Evolutionary conservation across 805 yeast genomes (phyloP).

Genomic region (Saccharomycopsis guyanensis): DNA sequence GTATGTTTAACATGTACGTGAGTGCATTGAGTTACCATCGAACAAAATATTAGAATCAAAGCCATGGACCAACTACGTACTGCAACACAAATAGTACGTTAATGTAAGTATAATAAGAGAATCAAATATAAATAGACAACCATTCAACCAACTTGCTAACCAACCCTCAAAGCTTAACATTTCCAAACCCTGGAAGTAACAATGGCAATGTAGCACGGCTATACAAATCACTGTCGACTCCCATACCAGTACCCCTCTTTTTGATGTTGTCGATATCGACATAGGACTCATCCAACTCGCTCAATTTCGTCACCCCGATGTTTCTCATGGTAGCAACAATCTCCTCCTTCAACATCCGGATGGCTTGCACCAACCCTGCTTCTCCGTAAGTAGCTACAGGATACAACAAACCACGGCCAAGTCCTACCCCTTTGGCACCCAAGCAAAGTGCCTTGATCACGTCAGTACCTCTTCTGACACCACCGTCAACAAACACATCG

Average conservation of each 20-base stretch:
- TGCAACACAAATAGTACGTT: too few species aligned
- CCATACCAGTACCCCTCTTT: constrained; percentile 6
- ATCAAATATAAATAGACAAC: too few species aligned
- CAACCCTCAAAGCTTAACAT: constrained; percentile 8
- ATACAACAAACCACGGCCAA: constrained; percentile 62
- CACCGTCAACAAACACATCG: constrained; percentile 60
- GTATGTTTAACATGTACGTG: too few species aligned
- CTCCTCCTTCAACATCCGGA: constrained; percentile 60
- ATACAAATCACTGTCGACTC: constrained; percentile 9
- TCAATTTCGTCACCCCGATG: constrained; percentile 58
- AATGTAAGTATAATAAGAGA: too few species aligned
- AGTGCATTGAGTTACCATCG: too few species aligned
- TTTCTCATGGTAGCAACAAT: constrained; percentile 71
- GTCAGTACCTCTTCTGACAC: constrained; percentile 63
- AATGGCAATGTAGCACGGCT: constrained; percentile 10
- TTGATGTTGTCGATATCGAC: constrained; percentile 48
- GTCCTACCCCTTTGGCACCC: constrained; percentile 65
- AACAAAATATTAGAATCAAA: too few species aligned
- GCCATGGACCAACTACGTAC: too few species aligned
- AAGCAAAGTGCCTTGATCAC: constrained; percentile 56
- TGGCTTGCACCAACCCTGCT: constrained; percentile 51
- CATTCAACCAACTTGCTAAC: too few species aligned
- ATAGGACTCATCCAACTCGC: constrained; percentile 47
- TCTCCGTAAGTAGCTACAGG: constrained; percentile 61
- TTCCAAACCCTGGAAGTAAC: constrained; percentile 7